A percentile compares a stretch with the other conserved stretches of the same genome.
Evolutionary conservation across 2,329 filamentous ascomycete genomes (phyloP).

Genomic region (Alternaria sp.): DNA sequence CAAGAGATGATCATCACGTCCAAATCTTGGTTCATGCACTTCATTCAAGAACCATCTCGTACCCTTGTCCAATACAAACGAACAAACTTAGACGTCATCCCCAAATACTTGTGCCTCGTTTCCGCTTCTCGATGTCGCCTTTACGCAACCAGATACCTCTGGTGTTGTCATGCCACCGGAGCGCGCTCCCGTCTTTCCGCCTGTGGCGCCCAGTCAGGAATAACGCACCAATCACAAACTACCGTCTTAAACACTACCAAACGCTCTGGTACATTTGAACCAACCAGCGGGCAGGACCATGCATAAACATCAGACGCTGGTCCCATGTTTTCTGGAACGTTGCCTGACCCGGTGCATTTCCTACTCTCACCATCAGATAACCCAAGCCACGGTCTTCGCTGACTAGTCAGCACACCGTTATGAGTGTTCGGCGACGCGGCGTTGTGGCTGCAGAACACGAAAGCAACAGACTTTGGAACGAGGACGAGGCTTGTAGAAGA

Average conservation of each 20-base stretch:
- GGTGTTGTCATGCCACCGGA: neutral
- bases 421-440: neutral
- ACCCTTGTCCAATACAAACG: neutral
- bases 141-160: neutral
- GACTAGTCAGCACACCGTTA: neutral
- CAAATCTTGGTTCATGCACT: neutral
- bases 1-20: neutral
- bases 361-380: neutral
- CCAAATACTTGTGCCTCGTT: neutral
- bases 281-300: neutral
- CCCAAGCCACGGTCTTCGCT: neutral
- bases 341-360: neutral
- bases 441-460: neutral
- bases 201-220: slow-evolving; percentile 3
- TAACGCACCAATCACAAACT: slow-evolving; percentile 1
- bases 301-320: neutral
- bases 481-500: neutral
- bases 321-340: neutral
- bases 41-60: neutral
- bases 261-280: neutral
- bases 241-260: neutral
- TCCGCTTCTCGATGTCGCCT: neutral
- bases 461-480: neutral
- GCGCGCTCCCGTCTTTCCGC: slow-evolving; percentile 3
- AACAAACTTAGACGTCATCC: neutral